Percentiles rank a stretch among this genome's conserved stretches.
Evolutionary conservation across 306 rosid genomes (phyloP).

Genomic region (Sechiopsis laciniata): DNA sequence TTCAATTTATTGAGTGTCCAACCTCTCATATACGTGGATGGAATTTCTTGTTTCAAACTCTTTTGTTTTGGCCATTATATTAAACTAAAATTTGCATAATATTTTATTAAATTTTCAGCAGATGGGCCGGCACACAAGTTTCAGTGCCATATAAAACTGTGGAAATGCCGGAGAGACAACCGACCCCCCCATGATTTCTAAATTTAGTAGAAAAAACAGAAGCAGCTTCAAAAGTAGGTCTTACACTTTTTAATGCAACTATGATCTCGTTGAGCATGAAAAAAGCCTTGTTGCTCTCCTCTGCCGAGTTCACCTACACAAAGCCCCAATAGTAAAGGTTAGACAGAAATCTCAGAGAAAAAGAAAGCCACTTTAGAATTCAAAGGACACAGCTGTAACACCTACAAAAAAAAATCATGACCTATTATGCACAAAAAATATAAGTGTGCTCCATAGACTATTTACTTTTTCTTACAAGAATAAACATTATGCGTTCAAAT

Average conservation of each 20-base stretch:
- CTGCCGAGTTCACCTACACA: slow-evolving; percentile 61
- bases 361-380: neutral
- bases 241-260: slow-evolving; percentile 73
- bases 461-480: neutral
- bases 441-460: neutral
- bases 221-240: slow-evolving; percentile 24
- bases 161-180: neutral
- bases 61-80: neutral
- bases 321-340: slow-evolving; percentile 21
- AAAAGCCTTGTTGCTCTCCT: slow-evolving; percentile 65
- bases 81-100: neutral
- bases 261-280: slow-evolving; percentile 83
- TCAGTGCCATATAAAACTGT: neutral
- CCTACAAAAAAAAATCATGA: too few species aligned
- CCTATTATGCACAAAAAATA: neutral
- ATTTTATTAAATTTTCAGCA: neutral
- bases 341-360: neutral
- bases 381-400: too few species aligned
- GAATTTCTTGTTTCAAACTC: neutral
- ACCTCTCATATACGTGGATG: neutral
- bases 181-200: neutral
- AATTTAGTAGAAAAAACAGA: neutral
- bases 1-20: neutral
- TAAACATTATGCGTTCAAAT: neutral
- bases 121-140: neutral